Percentiles rank a stretch among this genome's conserved stretches.
Conservation (phyloP, 257 asterid genomes). For the Solanum gandarillasii region DNA sequence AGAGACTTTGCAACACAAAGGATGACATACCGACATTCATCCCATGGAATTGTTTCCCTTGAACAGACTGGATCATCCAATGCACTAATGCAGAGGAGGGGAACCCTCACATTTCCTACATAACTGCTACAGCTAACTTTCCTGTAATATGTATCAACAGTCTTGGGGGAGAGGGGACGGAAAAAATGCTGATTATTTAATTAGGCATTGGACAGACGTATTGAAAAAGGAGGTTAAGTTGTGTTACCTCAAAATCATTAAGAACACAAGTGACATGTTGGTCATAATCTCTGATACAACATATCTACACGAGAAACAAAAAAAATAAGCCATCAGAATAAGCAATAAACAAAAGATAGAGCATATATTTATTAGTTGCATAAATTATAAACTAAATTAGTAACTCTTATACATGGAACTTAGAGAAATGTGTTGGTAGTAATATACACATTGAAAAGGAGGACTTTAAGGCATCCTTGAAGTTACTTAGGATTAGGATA, state of each 20-base stretch:
- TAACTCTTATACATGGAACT: neutral
- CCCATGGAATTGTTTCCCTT: slow-evolving; percentile 89
- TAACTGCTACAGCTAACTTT: slow-evolving; percentile 57
- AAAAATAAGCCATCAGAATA: neutral
- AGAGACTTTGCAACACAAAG: neutral
- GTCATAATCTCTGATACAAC: slow-evolving; percentile 69
- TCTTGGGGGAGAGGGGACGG: slow-evolving; percentile 18
- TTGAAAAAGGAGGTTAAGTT: neutral
- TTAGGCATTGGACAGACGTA: neutral
- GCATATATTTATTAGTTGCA: neutral
- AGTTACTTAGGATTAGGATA: neutral
- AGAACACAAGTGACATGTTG: slow-evolving; percentile 61
- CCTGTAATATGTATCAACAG: slow-evolving; percentile 83
- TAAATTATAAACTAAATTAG: neutral
- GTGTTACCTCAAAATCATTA: slow-evolving; percentile 62
- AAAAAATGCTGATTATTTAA: neutral
- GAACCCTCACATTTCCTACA: slow-evolving; percentile 58
- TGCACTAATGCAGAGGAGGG: slow-evolving; percentile 81
- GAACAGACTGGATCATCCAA: slow-evolving; percentile 93
- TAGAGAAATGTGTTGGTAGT: neutral
- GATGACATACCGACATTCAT: slow-evolving; percentile 56
- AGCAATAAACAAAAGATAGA: neutral
- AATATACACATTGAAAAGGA: neutral
- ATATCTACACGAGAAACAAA: slow-evolving; percentile 31
- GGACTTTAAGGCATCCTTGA: neutral